A percentile compares a stretch with the other conserved stretches of the same genome.
phyloP scores from a whole-genome alignment of 257 asterid genomes.

The Scutellaria baicalensis region DNA sequence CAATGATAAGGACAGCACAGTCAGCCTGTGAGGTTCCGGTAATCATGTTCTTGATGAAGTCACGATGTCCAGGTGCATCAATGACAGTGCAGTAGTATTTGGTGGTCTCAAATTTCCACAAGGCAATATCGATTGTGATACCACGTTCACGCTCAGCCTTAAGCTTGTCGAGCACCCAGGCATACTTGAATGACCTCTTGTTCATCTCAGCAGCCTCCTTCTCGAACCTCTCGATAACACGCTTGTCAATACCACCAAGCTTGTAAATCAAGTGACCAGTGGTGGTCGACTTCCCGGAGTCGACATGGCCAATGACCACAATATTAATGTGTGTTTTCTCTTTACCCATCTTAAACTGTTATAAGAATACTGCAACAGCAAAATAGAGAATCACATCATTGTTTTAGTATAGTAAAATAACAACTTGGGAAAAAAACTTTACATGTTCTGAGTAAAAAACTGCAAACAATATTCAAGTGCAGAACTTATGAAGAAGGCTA shows the following conservation, averaged over 20 bases:
- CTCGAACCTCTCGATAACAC: conserved; percentile 84
- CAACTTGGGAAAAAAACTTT: too few relatives aligned
- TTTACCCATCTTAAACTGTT: conserved; percentile 19
- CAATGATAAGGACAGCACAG: conserved; percentile 77
- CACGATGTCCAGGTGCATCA: conserved; percentile 89
- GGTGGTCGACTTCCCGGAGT: conserved; percentile 47
- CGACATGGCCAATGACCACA: conserved; percentile 35
- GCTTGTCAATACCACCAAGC: conserved; percentile 83
- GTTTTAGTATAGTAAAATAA: too few relatives aligned
- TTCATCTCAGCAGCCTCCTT: conserved; percentile 90
- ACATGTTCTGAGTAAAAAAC: neutral
- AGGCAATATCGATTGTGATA: conserved; percentile 74
- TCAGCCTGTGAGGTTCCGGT: conserved; percentile 91
- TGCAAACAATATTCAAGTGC: neutral
- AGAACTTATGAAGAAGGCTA: neutral
- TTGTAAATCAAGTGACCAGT: conserved; percentile 74
- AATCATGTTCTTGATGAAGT: conserved; percentile 81
- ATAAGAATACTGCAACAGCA: neutral
- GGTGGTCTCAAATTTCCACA: conserved; percentile 88
- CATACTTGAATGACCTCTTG: conserved; percentile 85
- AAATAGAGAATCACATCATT: neutral
- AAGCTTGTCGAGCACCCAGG: conserved; percentile 87
- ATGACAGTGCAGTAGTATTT: conserved; percentile 82
- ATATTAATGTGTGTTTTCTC: conserved; percentile 28
- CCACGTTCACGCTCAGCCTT: conserved; percentile 92